A percentile compares a stretch with the other conserved stretches of the same genome.
Conservation (phyloP, 495 filamentous ascomycete genomes). For the Symbiotaphrina buchneri region DNA sequence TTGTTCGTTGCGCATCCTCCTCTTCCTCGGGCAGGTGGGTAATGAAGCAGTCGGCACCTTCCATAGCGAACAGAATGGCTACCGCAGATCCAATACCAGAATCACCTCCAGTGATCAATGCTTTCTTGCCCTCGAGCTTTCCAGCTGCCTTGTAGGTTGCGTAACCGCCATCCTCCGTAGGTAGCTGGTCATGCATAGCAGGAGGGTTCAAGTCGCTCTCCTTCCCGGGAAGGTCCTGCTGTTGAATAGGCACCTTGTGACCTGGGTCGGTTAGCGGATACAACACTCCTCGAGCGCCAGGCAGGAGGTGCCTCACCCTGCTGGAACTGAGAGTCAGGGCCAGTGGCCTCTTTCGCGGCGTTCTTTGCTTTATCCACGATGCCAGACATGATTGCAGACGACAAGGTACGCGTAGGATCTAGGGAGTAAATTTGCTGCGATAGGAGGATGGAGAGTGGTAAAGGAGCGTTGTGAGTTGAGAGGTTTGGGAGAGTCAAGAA, state of each 20-base stretch:
- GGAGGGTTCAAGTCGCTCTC: slow-evolving; percentile 43
- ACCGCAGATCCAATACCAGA: slow-evolving; percentile 62
- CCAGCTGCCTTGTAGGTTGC: slow-evolving; percentile 58
- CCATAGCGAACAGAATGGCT: slow-evolving; percentile 63
- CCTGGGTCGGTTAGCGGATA: too few relatives aligned
- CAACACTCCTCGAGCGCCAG: too few relatives aligned
- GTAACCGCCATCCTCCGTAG: slow-evolving; percentile 44
- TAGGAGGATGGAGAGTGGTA: too few relatives aligned
- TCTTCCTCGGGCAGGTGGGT: slow-evolving; percentile 58
- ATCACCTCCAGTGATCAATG: slow-evolving; percentile 68
- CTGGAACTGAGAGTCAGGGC: too few relatives aligned
- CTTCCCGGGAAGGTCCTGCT: slow-evolving; percentile 43
- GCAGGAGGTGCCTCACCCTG: too few relatives aligned
- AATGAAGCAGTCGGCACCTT: slow-evolving; percentile 57
- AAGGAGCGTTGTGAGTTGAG: too few relatives aligned
- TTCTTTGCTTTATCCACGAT: too few relatives aligned
- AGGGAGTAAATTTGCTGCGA: too few relatives aligned
- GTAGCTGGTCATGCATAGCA: slow-evolving; percentile 30
- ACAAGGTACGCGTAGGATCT: too few relatives aligned
- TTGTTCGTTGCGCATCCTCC: slow-evolving; percentile 54
- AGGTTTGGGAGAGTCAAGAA: too few relatives aligned
- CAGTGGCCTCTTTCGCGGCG: too few relatives aligned
- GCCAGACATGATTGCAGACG: too few relatives aligned
- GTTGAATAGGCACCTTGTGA: slow-evolving; percentile 42
- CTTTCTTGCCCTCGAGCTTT: slow-evolving; percentile 52